These are phyloP conservation scores for Fonsecaea nubica DNA, from an alignment of 2,329 filamentous ascomycete genomes.

Conservation along the genomic window DNA sequence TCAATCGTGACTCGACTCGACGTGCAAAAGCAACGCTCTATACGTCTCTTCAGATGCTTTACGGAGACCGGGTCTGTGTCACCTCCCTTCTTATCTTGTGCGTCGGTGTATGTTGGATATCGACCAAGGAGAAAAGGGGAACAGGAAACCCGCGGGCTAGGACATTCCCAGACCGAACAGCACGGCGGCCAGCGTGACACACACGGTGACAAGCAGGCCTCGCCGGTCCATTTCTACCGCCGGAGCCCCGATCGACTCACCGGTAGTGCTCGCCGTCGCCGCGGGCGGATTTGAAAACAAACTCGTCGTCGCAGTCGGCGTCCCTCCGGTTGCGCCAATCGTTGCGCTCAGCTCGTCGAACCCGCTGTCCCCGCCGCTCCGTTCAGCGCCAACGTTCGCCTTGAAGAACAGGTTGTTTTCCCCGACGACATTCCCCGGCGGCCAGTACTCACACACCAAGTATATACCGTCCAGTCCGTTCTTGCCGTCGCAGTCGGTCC, in stretches of 20 bases:
- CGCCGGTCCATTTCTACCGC: constrained; percentile 23
- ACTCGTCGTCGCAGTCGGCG: constrained; percentile 22
- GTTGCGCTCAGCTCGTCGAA: constrained; percentile 35
- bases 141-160: constrained; percentile 13
- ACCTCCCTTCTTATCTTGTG: neutral
- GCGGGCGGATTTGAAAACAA: constrained; percentile 14
- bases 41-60: neutral
- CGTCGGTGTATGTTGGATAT: neutral
- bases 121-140: neutral
- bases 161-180: constrained; percentile 35
- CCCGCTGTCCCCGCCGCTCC: constrained; percentile 26
- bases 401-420: constrained; percentile 37
- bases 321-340: constrained; percentile 35
- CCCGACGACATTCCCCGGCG: constrained; percentile 65
- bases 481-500: constrained; percentile 49
- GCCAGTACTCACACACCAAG: constrained; percentile 74
- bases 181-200: constrained; percentile 31
- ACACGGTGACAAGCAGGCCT: constrained; percentile 25
- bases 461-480: constrained; percentile 62
- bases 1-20: neutral
- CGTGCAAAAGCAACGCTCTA: neutral
- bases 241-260: constrained; percentile 23
- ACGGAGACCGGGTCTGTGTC: neutral
- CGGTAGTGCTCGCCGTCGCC: constrained; percentile 17
- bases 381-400: constrained; percentile 37